Evolutionary conservation across 2,329 filamentous ascomycete genomes (phyloP).

Genomic region (Aspergillus jensenii): DNA sequence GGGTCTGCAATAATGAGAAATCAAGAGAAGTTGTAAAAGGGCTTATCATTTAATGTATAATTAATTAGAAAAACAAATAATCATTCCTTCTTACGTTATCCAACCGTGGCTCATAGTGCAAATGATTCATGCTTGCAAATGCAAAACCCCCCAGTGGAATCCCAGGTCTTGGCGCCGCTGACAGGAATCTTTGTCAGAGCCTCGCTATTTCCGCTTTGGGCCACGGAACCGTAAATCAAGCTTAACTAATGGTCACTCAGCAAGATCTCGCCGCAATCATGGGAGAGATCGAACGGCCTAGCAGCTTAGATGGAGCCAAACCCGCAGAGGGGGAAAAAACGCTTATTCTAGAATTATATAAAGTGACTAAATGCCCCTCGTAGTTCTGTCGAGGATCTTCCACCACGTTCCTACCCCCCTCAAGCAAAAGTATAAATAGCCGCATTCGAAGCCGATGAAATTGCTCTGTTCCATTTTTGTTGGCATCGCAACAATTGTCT

Average conservation of each 20-base stretch:
- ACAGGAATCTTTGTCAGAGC: conserved; percentile 27
- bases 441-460: conserved; percentile 30
- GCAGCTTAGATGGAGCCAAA: not conserved
- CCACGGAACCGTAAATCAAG: not conserved
- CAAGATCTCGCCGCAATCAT: not conserved
- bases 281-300: not conserved
- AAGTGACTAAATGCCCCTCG: conserved; percentile 25
- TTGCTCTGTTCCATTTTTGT: conserved; percentile 37
- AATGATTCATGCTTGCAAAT: conserved; percentile 8
- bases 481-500: conserved; percentile 36
- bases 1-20: not conserved
- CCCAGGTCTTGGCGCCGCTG: conserved; percentile 20
- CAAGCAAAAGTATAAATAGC: conserved; percentile 30
- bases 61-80: not conserved
- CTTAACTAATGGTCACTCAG: conserved; percentile 2
- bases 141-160: not conserved
- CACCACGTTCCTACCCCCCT: conserved; percentile 17
- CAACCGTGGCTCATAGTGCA: not conserved
- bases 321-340: not conserved
- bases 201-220: conserved; percentile 1
- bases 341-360: conserved; percentile 21
- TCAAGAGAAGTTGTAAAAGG: not conserved
- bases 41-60: not conserved
- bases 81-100: not conserved
- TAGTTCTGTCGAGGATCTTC: conserved; percentile 16